Evolutionary conservation across 768 basidiomycete species (phyloP).

Genomic region (Hygrophoropsis aurantiaca): DNA sequence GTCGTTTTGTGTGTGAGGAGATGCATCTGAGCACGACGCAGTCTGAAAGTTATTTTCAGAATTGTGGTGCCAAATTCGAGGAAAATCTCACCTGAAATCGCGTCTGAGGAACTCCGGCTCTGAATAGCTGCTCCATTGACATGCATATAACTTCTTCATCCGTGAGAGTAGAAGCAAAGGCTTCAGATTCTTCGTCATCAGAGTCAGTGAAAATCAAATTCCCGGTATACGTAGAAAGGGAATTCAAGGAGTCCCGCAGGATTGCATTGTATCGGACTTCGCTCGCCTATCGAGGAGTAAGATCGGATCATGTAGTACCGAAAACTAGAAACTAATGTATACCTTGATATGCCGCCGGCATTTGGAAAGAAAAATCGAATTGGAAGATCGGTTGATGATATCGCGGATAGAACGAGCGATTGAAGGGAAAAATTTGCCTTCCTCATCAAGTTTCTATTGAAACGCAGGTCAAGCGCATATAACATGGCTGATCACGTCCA

Average conservation of each 20-base stretch:
- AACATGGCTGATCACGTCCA: constrained; percentile 5
- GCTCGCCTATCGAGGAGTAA: constrained; percentile 17
- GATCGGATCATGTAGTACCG: constrained; percentile 6
- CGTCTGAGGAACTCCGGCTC: constrained; percentile 38
- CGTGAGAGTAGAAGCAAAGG: constrained; percentile 16
- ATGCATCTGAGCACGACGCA: constrained; percentile 5
- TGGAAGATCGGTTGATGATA: constrained; percentile 54
- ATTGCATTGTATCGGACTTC: constrained; percentile 22
- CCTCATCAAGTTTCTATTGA: constrained; percentile 56
- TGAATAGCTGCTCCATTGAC: constrained; percentile 45
- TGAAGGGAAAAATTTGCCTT: constrained; percentile 46
- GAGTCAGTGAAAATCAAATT: constrained; percentile 4
- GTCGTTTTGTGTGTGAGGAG: constrained; percentile 15
- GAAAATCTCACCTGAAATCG: constrained; percentile 47
- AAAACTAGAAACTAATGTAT: constrained; percentile 5
- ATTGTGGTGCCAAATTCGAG: constrained; percentile 1
- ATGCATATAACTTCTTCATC: constrained; percentile 39
- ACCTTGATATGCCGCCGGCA: constrained; percentile 52
- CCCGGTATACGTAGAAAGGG: constrained; percentile 22
- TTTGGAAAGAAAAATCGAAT: constrained; percentile 43
- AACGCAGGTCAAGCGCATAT: constrained; percentile 1
- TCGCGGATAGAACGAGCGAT: constrained; percentile 50
- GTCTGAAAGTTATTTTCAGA: constrained; percentile 11
- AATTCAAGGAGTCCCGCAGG: constrained; percentile 26
- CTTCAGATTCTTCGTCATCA: constrained; percentile 12